Base-by-base conservation (phyloP, 306 rosid genomes). In the Casuarina glauca region DNA sequence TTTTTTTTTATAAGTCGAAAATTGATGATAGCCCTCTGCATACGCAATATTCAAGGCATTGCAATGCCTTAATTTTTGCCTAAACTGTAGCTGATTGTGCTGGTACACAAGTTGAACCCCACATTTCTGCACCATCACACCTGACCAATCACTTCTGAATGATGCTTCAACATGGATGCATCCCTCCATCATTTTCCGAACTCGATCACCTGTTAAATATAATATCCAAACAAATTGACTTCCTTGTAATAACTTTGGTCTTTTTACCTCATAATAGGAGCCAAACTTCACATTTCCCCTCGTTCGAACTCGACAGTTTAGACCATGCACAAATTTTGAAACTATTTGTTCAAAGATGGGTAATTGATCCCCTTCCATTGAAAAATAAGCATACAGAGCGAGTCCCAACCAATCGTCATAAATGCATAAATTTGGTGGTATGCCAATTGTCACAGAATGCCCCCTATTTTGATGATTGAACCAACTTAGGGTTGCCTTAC, bases 161-260 rank as follows among this genome's bases (percentile, higher is more conserved):
- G 61, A 54, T 1, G 35, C 60, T 54, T 6, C 61, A 54, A 54
- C n/a, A 32, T 54, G 61, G 60, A 7, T 54, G 35, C 16, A 12
- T 17, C 12, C 16, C 0, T 4, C 0, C 17, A 1, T 13, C 9
- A 17, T 1, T 0, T 53, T 13, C 3, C 6, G 0, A 0, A 54
- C 0, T 5, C 1, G 60, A 6, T 17, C 5, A 5, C 61, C 32
- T 0, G 61, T 26, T n/a, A n/a, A 5, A 3, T 54, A 54, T 9
- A 32, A 17, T n/a, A 54, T 54, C 61, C 61, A 54, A 54, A 17
- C 4, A 32, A 54, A 54, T 17, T 1, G 8, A n/a, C 61, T 32
- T 4, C 0, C 0, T 16, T 17, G 17, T 1, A 17, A 0, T 16
- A 54, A 17, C 61, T 32, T 5, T 9, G 4, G 4, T 9, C 17